Evolutionary conservation across 352 stramenopile species (phyloP).

Genomic region (Phytophthora citricola): DNA sequence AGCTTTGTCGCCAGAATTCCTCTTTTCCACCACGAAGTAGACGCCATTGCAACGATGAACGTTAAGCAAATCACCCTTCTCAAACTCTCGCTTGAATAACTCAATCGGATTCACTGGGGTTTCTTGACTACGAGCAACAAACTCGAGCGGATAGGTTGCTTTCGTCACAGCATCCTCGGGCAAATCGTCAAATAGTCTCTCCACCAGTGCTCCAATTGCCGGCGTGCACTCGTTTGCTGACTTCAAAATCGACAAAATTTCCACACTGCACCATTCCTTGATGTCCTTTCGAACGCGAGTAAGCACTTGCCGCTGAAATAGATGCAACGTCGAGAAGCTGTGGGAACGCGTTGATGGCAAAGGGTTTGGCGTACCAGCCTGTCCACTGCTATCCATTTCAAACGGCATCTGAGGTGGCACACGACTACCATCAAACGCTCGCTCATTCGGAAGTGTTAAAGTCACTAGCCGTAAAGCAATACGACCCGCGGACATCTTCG

Average conservation of each 20-base stretch:
- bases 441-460: slow-evolving; percentile 80
- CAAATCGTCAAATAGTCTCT: slow-evolving; percentile 78
- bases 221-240: slow-evolving; percentile 71
- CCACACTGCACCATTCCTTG: slow-evolving; percentile 85
- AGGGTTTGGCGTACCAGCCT: slow-evolving; percentile 17
- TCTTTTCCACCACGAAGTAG: slow-evolving; percentile 75
- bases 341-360: slow-evolving; percentile 43
- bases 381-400: slow-evolving; percentile 56
- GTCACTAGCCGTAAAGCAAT: slow-evolving; percentile 81
- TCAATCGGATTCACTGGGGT: slow-evolving; percentile 57
- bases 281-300: slow-evolving; percentile 72
- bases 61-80: slow-evolving; percentile 45
- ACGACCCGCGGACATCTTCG: slow-evolving; percentile 40
- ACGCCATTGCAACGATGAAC: slow-evolving; percentile 65
- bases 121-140: slow-evolving; percentile 72
- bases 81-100: slow-evolving; percentile 72
- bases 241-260: slow-evolving; percentile 83
- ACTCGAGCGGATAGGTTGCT: slow-evolving; percentile 74
- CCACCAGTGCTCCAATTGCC: slow-evolving; percentile 66
- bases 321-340: slow-evolving; percentile 65
- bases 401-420: slow-evolving; percentile 52
- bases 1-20: not conserved
- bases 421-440: slow-evolving; percentile 55
- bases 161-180: slow-evolving; percentile 63
- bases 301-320: slow-evolving; percentile 81